Evolutionary conservation across 2,329 filamentous ascomycete genomes (phyloP).

Genomic region (Cercospora canescens): DNA sequence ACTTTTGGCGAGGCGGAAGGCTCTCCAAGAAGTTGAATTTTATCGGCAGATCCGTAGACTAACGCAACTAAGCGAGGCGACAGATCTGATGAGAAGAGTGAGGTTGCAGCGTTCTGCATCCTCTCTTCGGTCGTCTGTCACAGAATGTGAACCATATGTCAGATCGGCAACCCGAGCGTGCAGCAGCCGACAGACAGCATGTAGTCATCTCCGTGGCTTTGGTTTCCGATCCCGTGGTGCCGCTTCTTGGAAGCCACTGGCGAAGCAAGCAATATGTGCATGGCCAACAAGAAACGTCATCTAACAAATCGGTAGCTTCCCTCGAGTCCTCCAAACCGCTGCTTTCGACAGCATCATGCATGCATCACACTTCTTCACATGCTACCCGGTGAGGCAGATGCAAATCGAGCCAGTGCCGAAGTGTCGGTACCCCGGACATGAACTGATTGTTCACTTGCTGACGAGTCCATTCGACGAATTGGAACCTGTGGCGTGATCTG

Average conservation of each 20-base stretch:
- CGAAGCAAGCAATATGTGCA: background rate
- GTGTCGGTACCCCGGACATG: background rate
- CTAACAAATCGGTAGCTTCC: background rate
- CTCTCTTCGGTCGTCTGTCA: background rate
- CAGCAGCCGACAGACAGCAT: background rate
- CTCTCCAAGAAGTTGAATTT: background rate
- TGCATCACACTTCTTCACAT: background rate
- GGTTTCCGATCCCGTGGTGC: background rate
- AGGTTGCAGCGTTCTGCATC: background rate
- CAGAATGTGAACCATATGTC: background rate
- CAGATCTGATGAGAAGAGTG: background rate
- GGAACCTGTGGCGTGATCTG: constrained; percentile 6
- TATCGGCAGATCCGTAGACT: background rate
- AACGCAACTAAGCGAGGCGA: background rate
- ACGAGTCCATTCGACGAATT: background rate
- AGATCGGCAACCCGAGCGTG: background rate
- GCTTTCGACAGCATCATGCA: background rate
- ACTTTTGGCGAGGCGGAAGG: background rate
- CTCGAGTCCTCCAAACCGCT: background rate
- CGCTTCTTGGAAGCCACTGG: background rate
- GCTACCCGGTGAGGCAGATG: background rate
- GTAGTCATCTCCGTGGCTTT: background rate
- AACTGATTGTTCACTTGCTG: background rate
- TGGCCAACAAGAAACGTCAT: background rate
- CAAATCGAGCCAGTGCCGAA: constrained; percentile 1